Evolutionary conservation across 345 rosid genomes (phyloP), one percentile per base, ranked within the genome.

Genomic region (Pseudoturritis turrita): DNA sequence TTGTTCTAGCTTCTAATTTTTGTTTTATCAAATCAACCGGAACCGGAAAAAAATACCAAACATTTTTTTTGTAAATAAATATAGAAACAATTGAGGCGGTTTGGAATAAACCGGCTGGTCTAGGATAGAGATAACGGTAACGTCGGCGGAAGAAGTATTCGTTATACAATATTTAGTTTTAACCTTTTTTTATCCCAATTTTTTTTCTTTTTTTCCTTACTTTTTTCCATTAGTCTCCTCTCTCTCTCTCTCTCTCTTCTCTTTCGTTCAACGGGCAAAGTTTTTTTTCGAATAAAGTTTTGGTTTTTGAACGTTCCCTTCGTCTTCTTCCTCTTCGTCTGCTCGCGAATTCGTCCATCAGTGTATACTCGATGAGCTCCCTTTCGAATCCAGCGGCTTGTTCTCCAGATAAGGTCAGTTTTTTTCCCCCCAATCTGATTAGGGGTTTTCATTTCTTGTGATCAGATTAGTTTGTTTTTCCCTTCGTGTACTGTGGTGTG

Each of bases 251-350:
- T 23, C 76, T 58, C n/a, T n/a, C n/a, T 78, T 77, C 77, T 81
- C 66, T 52, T 25, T 25, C 81, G 75, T 87, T 85, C 92, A 87
- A 87, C 91, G 89, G 95, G 91, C 89, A 83, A 76, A 82, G 79
- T 83, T 63, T 79, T 82, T n/a, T 84, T 84, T 78, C 83, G 87
- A 83, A 86, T 77, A 81, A 57, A 80, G 71, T 66, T 61, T 65
- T 45, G 18, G 18, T 62, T 67, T 74, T 56, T 29, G 49, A 69
- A 69, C 64, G 52, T 68, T 62, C 40, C 49, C 40, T 71, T 46
- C 54, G 26, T 54, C 49, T 45, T 29, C 62, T 43, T 45, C 64
- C 25, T 62, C 62, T 70, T 56, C 60, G 14, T 15, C 49, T 19
- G 62, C 60, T 62, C 39, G 40, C 53, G 40, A 71, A 36, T 46